These are phyloP conservation scores for Monarda citriodora DNA, from an alignment of 305 asterid species.

Conservation along the genomic window DNA sequence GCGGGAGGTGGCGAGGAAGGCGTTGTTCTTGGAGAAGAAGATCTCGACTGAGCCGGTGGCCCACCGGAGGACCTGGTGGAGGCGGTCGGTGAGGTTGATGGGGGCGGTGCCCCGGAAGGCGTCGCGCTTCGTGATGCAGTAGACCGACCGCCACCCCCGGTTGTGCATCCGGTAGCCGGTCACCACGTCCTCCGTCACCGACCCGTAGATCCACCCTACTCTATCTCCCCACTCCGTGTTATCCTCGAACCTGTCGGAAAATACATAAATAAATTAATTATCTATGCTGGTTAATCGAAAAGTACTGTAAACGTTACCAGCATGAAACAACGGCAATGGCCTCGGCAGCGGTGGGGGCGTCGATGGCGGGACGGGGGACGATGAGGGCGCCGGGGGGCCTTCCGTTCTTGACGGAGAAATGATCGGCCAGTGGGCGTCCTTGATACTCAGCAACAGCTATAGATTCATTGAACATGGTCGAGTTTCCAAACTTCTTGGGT, in stretches of 20 bases:
- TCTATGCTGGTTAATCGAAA: no score
- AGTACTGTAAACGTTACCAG: no score
- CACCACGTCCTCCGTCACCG: slow-evolving; percentile 98
- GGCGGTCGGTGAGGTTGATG: slow-evolving; percentile 92
- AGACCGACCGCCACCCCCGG: slow-evolving; percentile 97
- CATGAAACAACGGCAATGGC: slow-evolving; percentile 98
- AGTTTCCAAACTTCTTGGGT: slow-evolving; percentile 88
- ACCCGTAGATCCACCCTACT: slow-evolving; percentile 97
- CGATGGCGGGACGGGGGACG: slow-evolving; percentile 72
- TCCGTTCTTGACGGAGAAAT: slow-evolving; percentile 83
- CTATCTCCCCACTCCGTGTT: slow-evolving; percentile 99
- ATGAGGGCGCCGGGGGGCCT: slow-evolving; percentile 93
- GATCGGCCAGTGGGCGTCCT: slow-evolving; percentile 97
- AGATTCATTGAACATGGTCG: slow-evolving; percentile 81
- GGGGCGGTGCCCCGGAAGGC: slow-evolving; percentile 98
- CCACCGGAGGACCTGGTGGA: slow-evolving; percentile 99
- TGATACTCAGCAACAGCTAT: slow-evolving; percentile 92
- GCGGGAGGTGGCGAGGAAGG: slow-evolving; percentile 71
- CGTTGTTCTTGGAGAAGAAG: slow-evolving; percentile 92
- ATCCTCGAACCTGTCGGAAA: slow-evolving; percentile 68
- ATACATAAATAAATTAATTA: no score
- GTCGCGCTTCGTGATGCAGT: slow-evolving; percentile 95
- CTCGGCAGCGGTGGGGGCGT: slow-evolving; percentile 98
- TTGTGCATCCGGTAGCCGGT: slow-evolving; percentile 99
- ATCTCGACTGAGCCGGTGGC: slow-evolving; percentile 99